Conservation (phyloP, 2,329 filamentous ascomycete species). For the Colletotrichum truncatum region DNA sequence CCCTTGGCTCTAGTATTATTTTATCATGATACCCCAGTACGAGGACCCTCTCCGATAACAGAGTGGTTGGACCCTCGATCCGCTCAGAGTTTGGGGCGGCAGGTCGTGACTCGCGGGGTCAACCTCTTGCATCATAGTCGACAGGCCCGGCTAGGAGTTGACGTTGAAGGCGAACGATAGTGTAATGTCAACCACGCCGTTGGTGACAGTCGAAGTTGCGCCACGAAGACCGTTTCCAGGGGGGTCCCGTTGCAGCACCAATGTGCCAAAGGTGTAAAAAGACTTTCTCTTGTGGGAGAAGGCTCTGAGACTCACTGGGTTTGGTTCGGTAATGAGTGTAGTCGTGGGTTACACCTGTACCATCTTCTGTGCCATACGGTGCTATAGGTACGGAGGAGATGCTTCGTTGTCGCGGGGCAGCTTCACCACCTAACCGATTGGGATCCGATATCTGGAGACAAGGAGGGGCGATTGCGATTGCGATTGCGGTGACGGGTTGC, state of each 20-base stretch:
- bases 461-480: conserved; percentile 13
- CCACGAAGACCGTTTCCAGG: conserved; percentile 6
- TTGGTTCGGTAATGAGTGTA: too few species aligned
- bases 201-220: background rate
- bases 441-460: conserved; percentile 21
- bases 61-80: conserved; percentile 27
- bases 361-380: background rate
- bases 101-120: conserved; percentile 29
- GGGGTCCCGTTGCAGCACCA: background rate
- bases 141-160: background rate
- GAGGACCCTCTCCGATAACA: conserved; percentile 15
- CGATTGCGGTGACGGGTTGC: background rate
- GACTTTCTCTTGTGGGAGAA: background rate
- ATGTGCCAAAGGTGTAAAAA: background rate
- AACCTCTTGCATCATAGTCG: conserved; percentile 25
- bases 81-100: conserved; percentile 20
- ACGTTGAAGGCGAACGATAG: background rate
- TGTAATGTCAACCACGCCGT: conserved; percentile 2
- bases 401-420: conserved; percentile 24
- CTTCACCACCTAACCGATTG: conserved; percentile 18
- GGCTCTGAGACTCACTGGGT: too few species aligned
- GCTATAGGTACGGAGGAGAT: background rate
- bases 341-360: too few species aligned
- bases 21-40: conserved; percentile 13
- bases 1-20: conserved; percentile 11